A percentile compares a stretch with the other conserved stretches of the same genome.
Evolutionary conservation across 768 basidiomycete genomes (phyloP).

Genomic region (Naganishia onofrii): DNA sequence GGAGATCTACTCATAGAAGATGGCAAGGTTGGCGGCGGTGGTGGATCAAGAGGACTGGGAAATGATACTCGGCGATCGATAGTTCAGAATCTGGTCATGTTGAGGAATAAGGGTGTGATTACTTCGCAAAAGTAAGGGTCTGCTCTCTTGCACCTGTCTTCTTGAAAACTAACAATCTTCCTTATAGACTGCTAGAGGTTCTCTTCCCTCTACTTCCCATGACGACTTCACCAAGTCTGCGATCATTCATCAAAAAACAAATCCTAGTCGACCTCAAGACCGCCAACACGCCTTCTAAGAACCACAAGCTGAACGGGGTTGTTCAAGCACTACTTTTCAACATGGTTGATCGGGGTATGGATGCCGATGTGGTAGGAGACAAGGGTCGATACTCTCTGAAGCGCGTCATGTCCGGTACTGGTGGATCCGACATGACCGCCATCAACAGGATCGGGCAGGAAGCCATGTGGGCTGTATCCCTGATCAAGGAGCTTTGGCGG

Average conservation of each 20-base stretch:
- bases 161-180: conserved; percentile 1
- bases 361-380: conserved; percentile 73
- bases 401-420: conserved; percentile 45
- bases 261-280: conserved; percentile 90
- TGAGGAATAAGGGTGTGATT: conserved; percentile 88
- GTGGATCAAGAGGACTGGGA: conserved; percentile 53
- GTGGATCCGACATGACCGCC: conserved; percentile 48
- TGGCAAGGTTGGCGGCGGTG: conserved; percentile 29
- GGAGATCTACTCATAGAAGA: conserved; percentile 70
- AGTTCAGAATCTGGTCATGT: conserved; percentile 86
- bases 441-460: conserved; percentile 63
- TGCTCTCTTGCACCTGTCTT: not conserved
- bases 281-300: conserved; percentile 81
- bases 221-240: conserved; percentile 78
- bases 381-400: conserved; percentile 58
- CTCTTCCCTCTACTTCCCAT: conserved; percentile 96
- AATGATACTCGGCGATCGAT: conserved; percentile 80
- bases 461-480: conserved; percentile 94
- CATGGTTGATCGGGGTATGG: conserved; percentile 93
- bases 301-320: conserved; percentile 92
- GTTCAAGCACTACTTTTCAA: conserved; percentile 93
- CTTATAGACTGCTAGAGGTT: conserved; percentile 71
- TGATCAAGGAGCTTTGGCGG: conserved; percentile 90
- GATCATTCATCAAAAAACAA: conserved; percentile 84
- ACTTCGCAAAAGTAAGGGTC: conserved; percentile 80